These are phyloP conservation scores for Cytospora chrysosperma DNA, from an alignment of 2,329 filamentous ascomycete species.

Conservation along the genomic window DNA sequence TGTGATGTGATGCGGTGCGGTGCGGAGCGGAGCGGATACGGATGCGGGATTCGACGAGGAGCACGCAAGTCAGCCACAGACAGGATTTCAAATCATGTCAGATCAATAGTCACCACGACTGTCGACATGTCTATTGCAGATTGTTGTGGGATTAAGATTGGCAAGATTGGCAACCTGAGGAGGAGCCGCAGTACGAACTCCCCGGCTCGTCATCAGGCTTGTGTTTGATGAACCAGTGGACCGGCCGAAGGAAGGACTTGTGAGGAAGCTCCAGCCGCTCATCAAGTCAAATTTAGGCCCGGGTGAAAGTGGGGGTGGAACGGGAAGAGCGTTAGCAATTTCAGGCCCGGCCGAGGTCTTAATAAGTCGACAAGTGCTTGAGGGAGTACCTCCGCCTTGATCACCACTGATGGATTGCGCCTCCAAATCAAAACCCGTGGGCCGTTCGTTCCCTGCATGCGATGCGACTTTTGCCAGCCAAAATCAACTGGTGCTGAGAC, in stretches of 20 bases:
- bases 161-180: background rate
- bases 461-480: background rate
- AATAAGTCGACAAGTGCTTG: background rate
- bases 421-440: constrained; percentile 4
- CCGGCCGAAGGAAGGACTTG: background rate
- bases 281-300: background rate
- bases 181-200: background rate
- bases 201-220: background rate
- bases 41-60: background rate
- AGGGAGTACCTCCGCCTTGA: constrained; percentile 7
- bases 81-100: background rate
- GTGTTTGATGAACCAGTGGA: background rate
- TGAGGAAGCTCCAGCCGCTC: background rate
- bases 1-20: background rate
- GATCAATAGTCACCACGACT: background rate
- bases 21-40: background rate
- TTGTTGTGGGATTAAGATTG: background rate
- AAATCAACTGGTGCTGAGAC: background rate
- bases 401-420: constrained; percentile 5
- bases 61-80: background rate
- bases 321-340: background rate
- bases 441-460: background rate
- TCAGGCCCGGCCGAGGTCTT: background rate
- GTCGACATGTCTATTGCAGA: background rate
- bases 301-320: background rate